These are phyloP conservation scores for Evansstolkia leycettana DNA, from an alignment of 495 filamentous ascomycete species.

Conservation along the genomic window DNA sequence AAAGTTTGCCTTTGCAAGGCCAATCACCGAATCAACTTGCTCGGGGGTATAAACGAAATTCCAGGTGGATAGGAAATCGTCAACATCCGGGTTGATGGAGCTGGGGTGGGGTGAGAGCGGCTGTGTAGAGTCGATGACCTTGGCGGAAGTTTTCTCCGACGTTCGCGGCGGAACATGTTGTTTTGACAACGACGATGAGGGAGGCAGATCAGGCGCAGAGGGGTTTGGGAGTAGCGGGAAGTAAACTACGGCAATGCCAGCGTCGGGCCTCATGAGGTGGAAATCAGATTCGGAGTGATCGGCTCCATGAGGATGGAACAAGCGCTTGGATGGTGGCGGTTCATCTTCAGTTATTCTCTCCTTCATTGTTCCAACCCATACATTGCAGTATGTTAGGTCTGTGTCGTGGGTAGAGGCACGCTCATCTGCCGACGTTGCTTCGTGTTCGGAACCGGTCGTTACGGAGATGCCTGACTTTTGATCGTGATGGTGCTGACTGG, in stretches of 20 bases:
- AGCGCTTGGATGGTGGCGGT: constrained; percentile 53
- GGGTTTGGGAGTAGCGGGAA: constrained; percentile 80
- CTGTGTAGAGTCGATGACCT: constrained; percentile 8
- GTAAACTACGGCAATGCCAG: constrained; percentile 83
- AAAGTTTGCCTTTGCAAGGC: constrained; percentile 78
- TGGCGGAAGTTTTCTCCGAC: constrained; percentile 5
- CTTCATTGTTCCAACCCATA: constrained; percentile 82
- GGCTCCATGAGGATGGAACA: constrained; percentile 23
- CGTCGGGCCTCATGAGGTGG: constrained; percentile 61
- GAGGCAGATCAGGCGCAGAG: constrained; percentile 21
- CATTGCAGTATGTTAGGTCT: constrained; percentile 77
- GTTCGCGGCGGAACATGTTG: constrained; percentile 12
- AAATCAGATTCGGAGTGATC: constrained; percentile 47
- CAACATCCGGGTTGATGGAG: constrained; percentile 65
- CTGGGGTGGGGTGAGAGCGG: constrained; percentile 40
- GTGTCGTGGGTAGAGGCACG: constrained; percentile 19
- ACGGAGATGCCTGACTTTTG: constrained; percentile 1
- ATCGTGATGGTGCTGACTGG: constrained; percentile 22
- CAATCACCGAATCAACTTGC: constrained; percentile 70
- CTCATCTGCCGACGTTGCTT: constrained; percentile 2
- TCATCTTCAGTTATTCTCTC: constrained; percentile 49
- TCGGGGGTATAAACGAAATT: constrained; percentile 90
- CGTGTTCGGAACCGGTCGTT: constrained; percentile 4
- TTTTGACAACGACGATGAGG: constrained; percentile 10
- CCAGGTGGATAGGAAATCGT: constrained; percentile 88